Evolutionary conservation across 2,329 filamentous ascomycete species (phyloP).

Genomic region (Teratosphaeria epicoccoides): DNA sequence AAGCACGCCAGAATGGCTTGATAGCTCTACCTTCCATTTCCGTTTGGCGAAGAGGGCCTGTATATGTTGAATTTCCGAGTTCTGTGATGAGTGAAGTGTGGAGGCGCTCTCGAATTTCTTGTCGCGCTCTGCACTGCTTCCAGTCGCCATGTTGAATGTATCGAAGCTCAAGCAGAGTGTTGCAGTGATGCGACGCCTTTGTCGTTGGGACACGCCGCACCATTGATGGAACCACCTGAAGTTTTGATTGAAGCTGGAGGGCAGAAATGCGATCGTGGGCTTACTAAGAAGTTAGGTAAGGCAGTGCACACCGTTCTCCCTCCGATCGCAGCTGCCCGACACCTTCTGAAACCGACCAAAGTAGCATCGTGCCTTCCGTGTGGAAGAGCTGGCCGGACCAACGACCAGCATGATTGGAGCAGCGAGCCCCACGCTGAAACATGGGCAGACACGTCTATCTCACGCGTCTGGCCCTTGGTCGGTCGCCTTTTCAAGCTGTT

Average conservation of each 20-base stretch:
- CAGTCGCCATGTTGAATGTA: slow-evolving; percentile 9
- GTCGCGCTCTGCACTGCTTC: slow-evolving; percentile 4
- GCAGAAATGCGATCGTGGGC: background rate
- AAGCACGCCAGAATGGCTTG: too few relatives aligned
- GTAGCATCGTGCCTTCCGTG: background rate
- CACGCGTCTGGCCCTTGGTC: slow-evolving; percentile 25
- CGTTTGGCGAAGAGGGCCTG: background rate
- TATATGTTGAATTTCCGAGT: background rate
- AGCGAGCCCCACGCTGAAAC: background rate
- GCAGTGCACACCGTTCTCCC: too few relatives aligned
- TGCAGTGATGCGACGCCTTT: too few relatives aligned
- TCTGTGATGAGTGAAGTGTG: background rate
- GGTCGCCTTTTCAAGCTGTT: slow-evolving; percentile 33
- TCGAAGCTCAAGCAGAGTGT: background rate
- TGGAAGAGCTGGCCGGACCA: background rate
- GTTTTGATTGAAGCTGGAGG: too few relatives aligned
- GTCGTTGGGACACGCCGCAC: too few relatives aligned
- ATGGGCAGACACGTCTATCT: slow-evolving; percentile 25
- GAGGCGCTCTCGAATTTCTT: background rate
- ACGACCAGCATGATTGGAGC: background rate
- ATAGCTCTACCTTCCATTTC: slow-evolving; percentile 1
- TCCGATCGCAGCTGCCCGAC: too few relatives aligned
- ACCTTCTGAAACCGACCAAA: background rate
- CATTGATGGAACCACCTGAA: too few relatives aligned
- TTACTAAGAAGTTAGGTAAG: too few relatives aligned